These are phyloP conservation scores for Endocarpon pusillum DNA, from an alignment of 495 filamentous ascomycete species.

Conservation along the genomic window DNA sequence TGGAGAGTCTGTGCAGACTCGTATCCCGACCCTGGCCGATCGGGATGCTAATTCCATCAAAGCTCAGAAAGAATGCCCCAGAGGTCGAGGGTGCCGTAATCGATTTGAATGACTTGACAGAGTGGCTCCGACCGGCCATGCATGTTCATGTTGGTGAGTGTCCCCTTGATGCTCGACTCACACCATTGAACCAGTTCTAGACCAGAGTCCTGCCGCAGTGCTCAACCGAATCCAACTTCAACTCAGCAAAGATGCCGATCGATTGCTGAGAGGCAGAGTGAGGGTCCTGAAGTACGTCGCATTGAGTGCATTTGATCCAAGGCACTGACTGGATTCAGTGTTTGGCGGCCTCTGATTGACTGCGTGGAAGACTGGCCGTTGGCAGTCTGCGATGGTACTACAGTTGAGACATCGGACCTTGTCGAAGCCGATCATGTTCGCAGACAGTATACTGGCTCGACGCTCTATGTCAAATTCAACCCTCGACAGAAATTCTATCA, in stretches of 20 bases:
- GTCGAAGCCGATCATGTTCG: constrained; percentile 14
- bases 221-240: constrained; percentile 31
- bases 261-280: constrained; percentile 34
- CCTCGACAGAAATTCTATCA: constrained; percentile 15
- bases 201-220: constrained; percentile 36
- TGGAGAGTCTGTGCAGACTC: constrained; percentile 5
- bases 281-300: constrained; percentile 37
- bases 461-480: constrained; percentile 12
- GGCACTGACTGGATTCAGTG: constrained; percentile 8
- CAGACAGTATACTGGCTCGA: constrained; percentile 10
- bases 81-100: neutral
- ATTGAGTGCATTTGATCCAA: neutral
- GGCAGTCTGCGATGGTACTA: constrained; percentile 17
- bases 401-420: constrained; percentile 10
- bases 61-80: constrained; percentile 2
- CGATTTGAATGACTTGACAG: constrained; percentile 4
- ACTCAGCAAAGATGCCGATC: constrained; percentile 35
- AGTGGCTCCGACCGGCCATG: constrained; percentile 1
- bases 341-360: constrained; percentile 15
- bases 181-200: constrained; percentile 7
- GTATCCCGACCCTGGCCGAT: neutral
- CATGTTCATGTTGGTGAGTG: constrained; percentile 6
- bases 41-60: neutral
- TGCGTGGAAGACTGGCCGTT: constrained; percentile 17
- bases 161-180: neutral